Evolutionary conservation across 495 filamentous ascomycete species (phyloP), one percentile per base, ranked within the genome.

Genomic region (Penicillium robsamsonii): DNA sequence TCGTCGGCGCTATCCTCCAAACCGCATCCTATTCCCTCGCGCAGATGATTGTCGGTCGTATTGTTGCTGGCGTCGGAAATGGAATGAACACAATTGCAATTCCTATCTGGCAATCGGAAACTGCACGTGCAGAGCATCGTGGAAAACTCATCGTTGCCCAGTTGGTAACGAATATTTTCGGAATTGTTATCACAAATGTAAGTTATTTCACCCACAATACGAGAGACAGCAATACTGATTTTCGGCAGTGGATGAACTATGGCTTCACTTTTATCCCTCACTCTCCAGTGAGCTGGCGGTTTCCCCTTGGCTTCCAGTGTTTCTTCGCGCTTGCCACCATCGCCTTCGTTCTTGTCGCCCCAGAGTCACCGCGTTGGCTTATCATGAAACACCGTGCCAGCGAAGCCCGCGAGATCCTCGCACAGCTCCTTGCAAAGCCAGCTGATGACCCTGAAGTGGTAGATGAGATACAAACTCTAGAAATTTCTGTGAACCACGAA

Each of bases 101-200:
- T 5, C 78, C 78, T 4, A 68, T 76, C 3, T 75, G 75, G 70
- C 74, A 76, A 50, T 63, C 70, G 11, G 76, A 79, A 44, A 83
- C 79, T 1, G 81, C 79, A 1, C 77, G 80, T 54, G 29, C 77
- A 12, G 69, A 75, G 27, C 78, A 78, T 71, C 75, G 83, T 60
- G 84, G 84, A 44, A 79, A 80, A 58, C 70, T 86, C 31, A 77
- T 85, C 27, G 72, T 81, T 35, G 71, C 29, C 7, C 29, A 30
- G 29, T 30, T 30, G 29, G 29, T 30, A 9, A 30, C 29, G 29
- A 30, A 30, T 30, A 30, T 30, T 30, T 30, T 30, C 29, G 29
- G 29, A 8, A 30, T 30, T 7, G 29, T 30, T 8, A 30, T 30
- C 29, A 30, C 29, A 30, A 30, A 30, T 9, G 29, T 30, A 30